Percentiles rank a stretch among this genome's conserved stretches.
Conservation (phyloP, 2,329 filamentous ascomycete species). For the Lecanicillium sp. region DNA sequence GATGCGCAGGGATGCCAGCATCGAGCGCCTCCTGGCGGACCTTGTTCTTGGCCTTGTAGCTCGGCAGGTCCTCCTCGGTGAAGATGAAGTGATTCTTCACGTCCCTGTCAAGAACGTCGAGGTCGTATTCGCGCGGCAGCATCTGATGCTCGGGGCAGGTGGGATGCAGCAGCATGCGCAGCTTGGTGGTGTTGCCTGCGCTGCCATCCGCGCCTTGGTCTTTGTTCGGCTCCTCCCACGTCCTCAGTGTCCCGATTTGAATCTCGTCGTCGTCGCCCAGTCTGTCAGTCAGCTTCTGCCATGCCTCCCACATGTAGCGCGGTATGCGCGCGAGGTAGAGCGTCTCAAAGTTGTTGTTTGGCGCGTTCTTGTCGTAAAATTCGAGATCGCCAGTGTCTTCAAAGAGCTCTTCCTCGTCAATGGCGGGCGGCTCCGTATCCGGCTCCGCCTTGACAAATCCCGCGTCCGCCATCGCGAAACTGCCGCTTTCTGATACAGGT, state of each 20-base stretch:
- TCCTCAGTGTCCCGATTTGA: conserved; percentile 66
- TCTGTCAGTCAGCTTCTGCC: conserved; percentile 46
- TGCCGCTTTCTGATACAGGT: too few species aligned
- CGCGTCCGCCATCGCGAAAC: conserved; percentile 22
- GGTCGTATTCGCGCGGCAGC: conserved; percentile 82
- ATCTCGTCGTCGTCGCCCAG: conserved; percentile 77
- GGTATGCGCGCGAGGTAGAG: conserved; percentile 73
- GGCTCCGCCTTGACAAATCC: conserved; percentile 41
- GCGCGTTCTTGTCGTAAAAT: conserved; percentile 40
- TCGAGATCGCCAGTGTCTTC: conserved; percentile 49
- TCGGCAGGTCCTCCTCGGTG: conserved; percentile 81
- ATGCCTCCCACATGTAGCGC: conserved; percentile 72
- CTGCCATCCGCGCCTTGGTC: conserved; percentile 37
- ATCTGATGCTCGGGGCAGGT: conserved; percentile 59
- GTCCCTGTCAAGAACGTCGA: conserved; percentile 57
- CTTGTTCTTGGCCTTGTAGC: conserved; percentile 39
- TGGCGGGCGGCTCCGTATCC: conserved; percentile 34
- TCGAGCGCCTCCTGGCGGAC: conserved; percentile 47
- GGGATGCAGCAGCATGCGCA: conserved; percentile 58
- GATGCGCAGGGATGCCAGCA: conserved; percentile 50
- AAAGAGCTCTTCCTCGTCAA: conserved; percentile 62
- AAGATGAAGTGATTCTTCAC: conserved; percentile 87
- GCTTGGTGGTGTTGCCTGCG: conserved; percentile 24
- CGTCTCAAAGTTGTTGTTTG: conserved; percentile 31
- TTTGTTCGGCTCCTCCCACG: conserved; percentile 47